Percentiles rank a stretch among this genome's conserved stretches.
These are phyloP conservation scores for Podospora pseudocomata DNA, from an alignment of 495 filamentous ascomycete genomes.

Conservation along the genomic window DNA sequence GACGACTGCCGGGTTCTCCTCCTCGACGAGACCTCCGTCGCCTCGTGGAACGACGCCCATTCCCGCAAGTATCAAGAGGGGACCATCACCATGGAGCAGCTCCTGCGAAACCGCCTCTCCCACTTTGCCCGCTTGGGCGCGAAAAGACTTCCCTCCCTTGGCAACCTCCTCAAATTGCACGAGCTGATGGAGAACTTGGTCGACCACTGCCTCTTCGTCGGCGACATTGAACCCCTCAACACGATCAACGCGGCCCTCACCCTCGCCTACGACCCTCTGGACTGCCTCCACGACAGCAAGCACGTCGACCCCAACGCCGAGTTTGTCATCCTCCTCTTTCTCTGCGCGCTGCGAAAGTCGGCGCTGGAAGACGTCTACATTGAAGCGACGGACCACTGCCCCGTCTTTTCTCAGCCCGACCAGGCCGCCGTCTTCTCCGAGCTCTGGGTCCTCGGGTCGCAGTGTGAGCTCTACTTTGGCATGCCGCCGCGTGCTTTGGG, in stretches of 20 bases:
- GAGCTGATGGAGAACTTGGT: conserved; percentile 7
- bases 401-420: conserved; percentile 29
- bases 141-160: conserved; percentile 6
- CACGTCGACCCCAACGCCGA: conserved; percentile 27
- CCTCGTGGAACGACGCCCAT: conserved; percentile 23
- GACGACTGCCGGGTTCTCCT: conserved; percentile 16
- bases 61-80: conserved; percentile 19
- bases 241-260: conserved; percentile 13
- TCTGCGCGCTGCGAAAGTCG: conserved; percentile 24
- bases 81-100: conserved; percentile 12
- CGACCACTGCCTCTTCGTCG: conserved; percentile 16
- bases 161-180: conserved; percentile 14
- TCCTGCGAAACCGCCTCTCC: conserved; percentile 17
- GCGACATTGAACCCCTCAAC: conserved; percentile 16
- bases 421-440: conserved; percentile 32
- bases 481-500: conserved; percentile 24
- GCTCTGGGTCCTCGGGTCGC: conserved; percentile 31
- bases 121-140: conserved; percentile 15
- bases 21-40: conserved; percentile 16
- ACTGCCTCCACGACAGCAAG: conserved; percentile 12
- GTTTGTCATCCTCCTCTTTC: conserved; percentile 22
- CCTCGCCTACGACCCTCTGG: conserved; percentile 16
- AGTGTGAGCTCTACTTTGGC: conserved; percentile 30
- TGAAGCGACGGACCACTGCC: conserved; percentile 30
- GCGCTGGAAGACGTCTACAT: conserved; percentile 29